phyloP scores from a whole-genome alignment of 495 filamentous ascomycete species.

The Parathielavia appendiculata region DNA sequence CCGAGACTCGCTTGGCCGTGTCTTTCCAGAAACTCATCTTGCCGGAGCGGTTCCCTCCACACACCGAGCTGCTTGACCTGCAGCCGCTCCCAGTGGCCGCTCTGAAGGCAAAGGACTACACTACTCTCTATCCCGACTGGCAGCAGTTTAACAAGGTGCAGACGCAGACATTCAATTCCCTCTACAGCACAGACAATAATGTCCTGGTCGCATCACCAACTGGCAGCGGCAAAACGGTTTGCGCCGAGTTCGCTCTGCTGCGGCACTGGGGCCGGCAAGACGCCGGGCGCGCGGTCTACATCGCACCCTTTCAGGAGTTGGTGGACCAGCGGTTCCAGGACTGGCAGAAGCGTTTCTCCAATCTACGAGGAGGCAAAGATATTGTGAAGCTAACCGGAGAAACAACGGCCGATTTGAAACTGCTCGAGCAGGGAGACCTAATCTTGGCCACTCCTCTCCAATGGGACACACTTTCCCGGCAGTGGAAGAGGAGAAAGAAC shows the following conservation, averaged over 20 bases:
- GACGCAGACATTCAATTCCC: constrained; percentile 90
- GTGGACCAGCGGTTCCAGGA: constrained; percentile 74
- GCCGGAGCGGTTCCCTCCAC: constrained; percentile 91
- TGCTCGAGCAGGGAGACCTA: constrained; percentile 83
- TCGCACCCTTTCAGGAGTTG: constrained; percentile 93
- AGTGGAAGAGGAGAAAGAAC: constrained; percentile 95
- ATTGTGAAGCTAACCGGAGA: constrained; percentile 94
- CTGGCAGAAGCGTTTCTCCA: constrained; percentile 72
- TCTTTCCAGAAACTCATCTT: constrained; percentile 93
- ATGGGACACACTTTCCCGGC: constrained; percentile 92
- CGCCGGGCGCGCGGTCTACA: constrained; percentile 80
- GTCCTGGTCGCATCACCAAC: constrained; percentile 86
- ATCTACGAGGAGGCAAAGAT: constrained; percentile 76
- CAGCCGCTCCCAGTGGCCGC: constrained; percentile 85
- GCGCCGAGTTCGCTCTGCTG: constrained; percentile 88
- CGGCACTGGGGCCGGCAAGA: constrained; percentile 75
- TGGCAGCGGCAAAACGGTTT: constrained; percentile 93
- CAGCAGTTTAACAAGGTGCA: constrained; percentile 94
- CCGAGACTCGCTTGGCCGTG: constrained; percentile 87
- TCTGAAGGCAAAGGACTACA: constrained; percentile 78
- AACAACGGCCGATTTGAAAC: constrained; percentile 82
- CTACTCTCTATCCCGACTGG: constrained; percentile 77
- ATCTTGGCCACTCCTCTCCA: constrained; percentile 89
- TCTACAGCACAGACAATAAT: constrained; percentile 86
- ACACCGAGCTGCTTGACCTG: constrained; percentile 83